Conservation (phyloP, 306 rosid species). For the Quercus aquifolioides region DNA sequence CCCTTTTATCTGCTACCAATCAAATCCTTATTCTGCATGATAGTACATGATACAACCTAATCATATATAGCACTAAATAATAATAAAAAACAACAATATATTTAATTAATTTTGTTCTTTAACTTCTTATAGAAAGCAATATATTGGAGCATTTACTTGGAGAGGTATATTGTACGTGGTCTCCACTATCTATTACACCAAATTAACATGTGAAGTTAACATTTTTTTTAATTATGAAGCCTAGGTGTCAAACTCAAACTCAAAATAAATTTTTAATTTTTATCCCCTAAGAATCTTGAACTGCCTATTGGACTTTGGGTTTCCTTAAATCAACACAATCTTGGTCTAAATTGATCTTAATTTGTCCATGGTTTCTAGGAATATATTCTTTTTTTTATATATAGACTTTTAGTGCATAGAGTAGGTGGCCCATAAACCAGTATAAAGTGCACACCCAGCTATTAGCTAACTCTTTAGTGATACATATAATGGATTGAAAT, state of each 20-base stretch:
- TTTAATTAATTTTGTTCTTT: background rate
- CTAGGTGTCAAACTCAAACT: constrained; percentile 16
- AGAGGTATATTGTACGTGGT: constrained; percentile 27
- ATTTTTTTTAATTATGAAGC: background rate
- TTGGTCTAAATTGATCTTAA: constrained; percentile 25
- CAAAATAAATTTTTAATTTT: background rate
- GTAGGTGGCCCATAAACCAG: constrained; percentile 29
- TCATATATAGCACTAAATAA: too few relatives aligned
- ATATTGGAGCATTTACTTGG: background rate
- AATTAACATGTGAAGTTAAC: background rate
- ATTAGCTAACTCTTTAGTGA: constrained; percentile 23
- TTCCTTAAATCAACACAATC: constrained; percentile 15
- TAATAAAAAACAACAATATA: background rate
- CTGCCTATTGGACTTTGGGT: constrained; percentile 13
- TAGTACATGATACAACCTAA: too few relatives aligned
- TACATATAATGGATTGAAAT: constrained; percentile 25
- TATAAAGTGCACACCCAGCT: constrained; percentile 32
- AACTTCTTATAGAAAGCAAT: background rate
- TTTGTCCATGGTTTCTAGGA: constrained; percentile 27
- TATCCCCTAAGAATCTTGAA: constrained; percentile 25
- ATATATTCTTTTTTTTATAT: background rate
- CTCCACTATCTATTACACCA: constrained; percentile 13
- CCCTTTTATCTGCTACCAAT: background rate
- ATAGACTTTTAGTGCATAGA: constrained; percentile 5
- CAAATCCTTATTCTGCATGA: background rate